Evolutionary conservation across 768 basidiomycete species (phyloP).

Genomic region (Amanita muscaria): DNA sequence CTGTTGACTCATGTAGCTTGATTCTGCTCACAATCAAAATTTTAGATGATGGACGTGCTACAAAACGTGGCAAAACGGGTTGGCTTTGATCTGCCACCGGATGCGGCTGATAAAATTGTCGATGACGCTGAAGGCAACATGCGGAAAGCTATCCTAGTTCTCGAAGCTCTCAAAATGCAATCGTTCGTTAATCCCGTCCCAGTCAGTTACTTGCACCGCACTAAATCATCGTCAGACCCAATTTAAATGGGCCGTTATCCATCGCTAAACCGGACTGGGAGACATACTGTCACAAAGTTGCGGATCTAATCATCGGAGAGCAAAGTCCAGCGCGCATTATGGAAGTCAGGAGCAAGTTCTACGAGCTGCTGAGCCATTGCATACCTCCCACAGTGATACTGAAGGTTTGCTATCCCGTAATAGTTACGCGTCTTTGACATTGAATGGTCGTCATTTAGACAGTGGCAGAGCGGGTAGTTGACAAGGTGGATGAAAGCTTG

Average conservation of each 20-base stretch:
- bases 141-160: constrained; percentile 87
- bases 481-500: constrained; percentile 80
- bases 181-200: constrained; percentile 46
- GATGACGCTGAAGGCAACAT: constrained; percentile 83
- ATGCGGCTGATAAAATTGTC: constrained; percentile 68
- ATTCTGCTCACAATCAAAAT: background rate
- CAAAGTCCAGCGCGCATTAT: constrained; percentile 86
- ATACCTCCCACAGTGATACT: constrained; percentile 89
- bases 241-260: constrained; percentile 65
- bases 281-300: constrained; percentile 88
- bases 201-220: background rate
- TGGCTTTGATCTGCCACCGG: constrained; percentile 70
- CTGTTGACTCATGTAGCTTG: constrained; percentile 2
- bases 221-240: constrained; percentile 43
- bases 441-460: constrained; percentile 48
- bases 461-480: constrained; percentile 79
- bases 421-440: background rate
- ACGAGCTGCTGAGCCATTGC: constrained; percentile 93
- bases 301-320: constrained; percentile 81
- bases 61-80: constrained; percentile 73
- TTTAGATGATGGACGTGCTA: constrained; percentile 75
- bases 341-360: constrained; percentile 88
- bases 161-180: constrained; percentile 97
- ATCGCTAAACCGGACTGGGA: constrained; percentile 99
- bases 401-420: constrained; percentile 44